Base-by-base conservation (phyloP, 306 rosid genomes). In the Dicorynia guianensis region DNA sequence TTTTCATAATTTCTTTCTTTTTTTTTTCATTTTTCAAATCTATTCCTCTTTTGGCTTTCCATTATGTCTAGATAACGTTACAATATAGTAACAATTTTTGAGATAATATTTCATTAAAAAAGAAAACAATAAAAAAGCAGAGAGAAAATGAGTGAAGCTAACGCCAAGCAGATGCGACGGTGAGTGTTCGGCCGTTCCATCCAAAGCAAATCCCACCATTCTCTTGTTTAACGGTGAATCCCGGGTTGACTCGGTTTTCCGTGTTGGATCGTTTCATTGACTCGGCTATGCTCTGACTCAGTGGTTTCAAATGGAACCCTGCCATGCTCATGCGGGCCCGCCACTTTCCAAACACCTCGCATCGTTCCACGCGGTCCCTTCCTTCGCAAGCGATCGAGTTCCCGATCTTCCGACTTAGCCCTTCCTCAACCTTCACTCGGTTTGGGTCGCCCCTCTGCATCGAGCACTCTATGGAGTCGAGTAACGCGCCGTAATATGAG, bases 111-210 rank as follows among this genome's bases (percentile, higher is more conserved):
- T 42, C 30, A 80, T 71, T 78, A 76, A 68, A 6, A 69, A 8
- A 15, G 0, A 53, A 53, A 18, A 55, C 36, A 61, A 39, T 50
- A 18, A 10, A 5, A 5, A 13, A 7, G 5, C 53, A 12, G 43
- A 1, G 0, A 42, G 11, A 74, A 61, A 63, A 19, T 59, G 81
- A 70, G 82, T 63, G 74, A 80, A 81, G 86, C 87, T 91, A 95
- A 92, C 96, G 92, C 98, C 98, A 95, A 66, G 97, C 92, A 48
- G 98, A 92, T 60, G 97, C 95, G 64, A 92, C 97, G 39, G 97
- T 86, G 82, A 95, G 97, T 20, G 89, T 83, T 73, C 88, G 90
- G 43, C 97, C 93, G 85, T 70, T 90, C 98, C 98, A 95, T 8
- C 98, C 96, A 75, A 89, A 80, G 74, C 87, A 73, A 77, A 95